Evolutionary conservation across 2,329 filamentous ascomycete genomes (phyloP).

Genomic region (Trichophyton verrucosum): DNA sequence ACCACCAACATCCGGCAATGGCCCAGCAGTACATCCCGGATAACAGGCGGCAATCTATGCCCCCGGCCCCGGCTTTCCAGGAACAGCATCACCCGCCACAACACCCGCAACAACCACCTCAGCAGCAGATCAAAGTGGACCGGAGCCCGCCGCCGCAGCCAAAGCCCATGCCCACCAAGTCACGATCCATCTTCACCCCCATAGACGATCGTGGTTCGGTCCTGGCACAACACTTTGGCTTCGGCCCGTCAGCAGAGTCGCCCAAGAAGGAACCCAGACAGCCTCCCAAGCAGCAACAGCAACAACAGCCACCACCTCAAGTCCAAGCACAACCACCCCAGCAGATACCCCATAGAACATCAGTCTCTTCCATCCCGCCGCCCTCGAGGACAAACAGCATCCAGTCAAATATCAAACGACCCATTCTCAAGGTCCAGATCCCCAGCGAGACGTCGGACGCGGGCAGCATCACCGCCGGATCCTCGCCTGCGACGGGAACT

Average conservation of each 20-base stretch:
- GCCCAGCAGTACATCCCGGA: conserved; percentile 65
- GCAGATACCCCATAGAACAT: conserved; percentile 37
- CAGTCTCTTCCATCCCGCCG: conserved; percentile 53
- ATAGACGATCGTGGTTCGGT: conserved; percentile 89
- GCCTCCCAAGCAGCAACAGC: conserved; percentile 30
- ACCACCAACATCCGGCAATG: conserved; percentile 22
- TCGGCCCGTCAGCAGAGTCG: conserved; percentile 45
- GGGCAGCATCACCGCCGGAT: conserved; percentile 60
- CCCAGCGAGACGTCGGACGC: conserved; percentile 76
- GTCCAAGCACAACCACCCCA: conserved; percentile 11
- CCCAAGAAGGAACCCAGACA: conserved; percentile 18
- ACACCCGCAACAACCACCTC: conserved; percentile 36
- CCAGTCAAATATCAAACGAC: conserved; percentile 55
- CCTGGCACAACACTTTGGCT: conserved; percentile 67
- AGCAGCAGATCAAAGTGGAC: conserved; percentile 30
- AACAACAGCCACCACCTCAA: neutral
- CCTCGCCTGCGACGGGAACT: conserved; percentile 33
- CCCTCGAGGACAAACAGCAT: conserved; percentile 69
- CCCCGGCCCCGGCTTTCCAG: conserved; percentile 56
- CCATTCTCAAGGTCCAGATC: conserved; percentile 84
- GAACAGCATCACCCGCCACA: conserved; percentile 38
- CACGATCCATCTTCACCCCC: conserved; percentile 90
- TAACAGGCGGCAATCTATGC: conserved; percentile 60
- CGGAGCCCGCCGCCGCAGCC: conserved; percentile 41
- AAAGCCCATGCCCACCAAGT: conserved; percentile 55